phyloP scores from a whole-genome alignment of 768 basidiomycete genomes.

The Strobilomyces dryophilus region DNA sequence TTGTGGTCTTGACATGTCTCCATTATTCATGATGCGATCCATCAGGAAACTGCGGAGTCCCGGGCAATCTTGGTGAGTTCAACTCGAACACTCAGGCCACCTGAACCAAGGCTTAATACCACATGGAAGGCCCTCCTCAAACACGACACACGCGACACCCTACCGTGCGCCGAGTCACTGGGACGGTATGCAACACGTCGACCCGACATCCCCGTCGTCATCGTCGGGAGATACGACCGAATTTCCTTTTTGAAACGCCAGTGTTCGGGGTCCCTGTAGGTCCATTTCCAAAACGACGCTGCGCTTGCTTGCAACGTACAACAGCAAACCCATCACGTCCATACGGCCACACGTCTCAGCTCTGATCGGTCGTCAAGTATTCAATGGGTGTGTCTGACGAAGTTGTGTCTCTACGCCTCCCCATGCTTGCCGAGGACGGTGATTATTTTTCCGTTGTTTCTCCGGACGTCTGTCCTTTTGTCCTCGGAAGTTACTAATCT shows the following conservation, averaged over 20 bases:
- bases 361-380: neutral
- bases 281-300: neutral
- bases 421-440: neutral
- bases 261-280: slow-evolving; percentile 4
- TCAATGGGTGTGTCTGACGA: neutral
- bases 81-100: neutral
- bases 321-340: neutral
- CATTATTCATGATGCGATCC: neutral
- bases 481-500: neutral
- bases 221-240: neutral
- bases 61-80: neutral
- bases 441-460: slow-evolving; percentile 1
- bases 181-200: neutral
- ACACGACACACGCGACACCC: neutral
- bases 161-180: neutral
- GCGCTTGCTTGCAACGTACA: neutral
- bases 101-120: neutral
- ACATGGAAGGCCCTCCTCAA: neutral
- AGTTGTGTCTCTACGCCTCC: neutral
- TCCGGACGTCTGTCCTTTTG: neutral
- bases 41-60: neutral
- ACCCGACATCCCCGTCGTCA: neutral
- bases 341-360: neutral
- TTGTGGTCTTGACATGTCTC: neutral
- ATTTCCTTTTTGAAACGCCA: neutral